These are phyloP conservation scores for Aspergillus proliferans DNA, from an alignment of 2,329 filamentous ascomycete species.

Conservation along the genomic window DNA sequence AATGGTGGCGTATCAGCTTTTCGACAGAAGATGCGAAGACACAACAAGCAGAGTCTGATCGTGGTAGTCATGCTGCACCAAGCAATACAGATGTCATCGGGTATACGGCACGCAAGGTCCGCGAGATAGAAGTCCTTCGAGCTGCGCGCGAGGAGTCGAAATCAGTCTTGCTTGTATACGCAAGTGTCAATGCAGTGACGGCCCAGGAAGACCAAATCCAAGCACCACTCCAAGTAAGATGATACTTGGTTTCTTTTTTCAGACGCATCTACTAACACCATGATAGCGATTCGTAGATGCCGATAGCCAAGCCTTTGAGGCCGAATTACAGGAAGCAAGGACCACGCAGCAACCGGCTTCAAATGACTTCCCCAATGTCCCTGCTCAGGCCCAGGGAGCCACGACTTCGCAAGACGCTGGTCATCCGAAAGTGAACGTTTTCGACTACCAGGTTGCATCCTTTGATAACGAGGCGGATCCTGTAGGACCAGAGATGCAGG, in stretches of 20 bases:
- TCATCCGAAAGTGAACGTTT: conserved; percentile 27
- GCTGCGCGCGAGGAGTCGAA: conserved; percentile 48
- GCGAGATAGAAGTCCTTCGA: conserved; percentile 50
- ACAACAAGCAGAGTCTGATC: conserved; percentile 21
- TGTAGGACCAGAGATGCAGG: conserved; percentile 34
- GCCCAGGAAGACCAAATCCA: conserved; percentile 27
- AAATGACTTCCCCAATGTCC: not conserved
- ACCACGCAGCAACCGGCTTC: not conserved
- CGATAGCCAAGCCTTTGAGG: conserved; percentile 42
- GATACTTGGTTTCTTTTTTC: not conserved
- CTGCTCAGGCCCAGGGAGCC: not conserved
- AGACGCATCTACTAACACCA: conserved; percentile 8
- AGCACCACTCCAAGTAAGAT: conserved; percentile 31
- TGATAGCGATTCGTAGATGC: conserved; percentile 43
- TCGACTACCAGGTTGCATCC: conserved; percentile 33
- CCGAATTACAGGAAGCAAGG: conserved; percentile 26
- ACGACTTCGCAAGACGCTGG: conserved; percentile 3
- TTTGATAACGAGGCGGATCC: conserved; percentile 27
- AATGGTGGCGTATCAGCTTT: conserved; percentile 54
- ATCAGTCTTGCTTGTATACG: conserved; percentile 54
- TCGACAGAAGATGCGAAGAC: conserved; percentile 38
- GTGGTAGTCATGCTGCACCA: conserved; percentile 12
- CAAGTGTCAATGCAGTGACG: conserved; percentile 44
- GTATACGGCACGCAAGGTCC: conserved; percentile 38
- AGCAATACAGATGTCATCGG: conserved; percentile 31